Percentiles rank a stretch among this genome's conserved stretches.
Evolutionary conservation across 768 basidiomycete genomes (phyloP).

Genomic region (Leccinum imitatum): DNA sequence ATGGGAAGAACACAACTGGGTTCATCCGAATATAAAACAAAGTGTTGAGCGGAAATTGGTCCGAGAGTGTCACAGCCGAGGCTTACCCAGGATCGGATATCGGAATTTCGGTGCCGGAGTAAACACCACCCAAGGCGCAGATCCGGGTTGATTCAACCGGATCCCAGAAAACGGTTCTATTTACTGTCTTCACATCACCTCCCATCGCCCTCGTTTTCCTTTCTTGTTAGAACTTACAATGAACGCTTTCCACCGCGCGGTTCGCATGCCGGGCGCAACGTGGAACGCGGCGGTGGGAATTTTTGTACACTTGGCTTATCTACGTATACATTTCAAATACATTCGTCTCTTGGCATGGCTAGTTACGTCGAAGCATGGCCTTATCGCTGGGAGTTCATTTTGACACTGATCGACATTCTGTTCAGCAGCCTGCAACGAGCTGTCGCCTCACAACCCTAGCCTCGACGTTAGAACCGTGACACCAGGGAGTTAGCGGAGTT

Average conservation of each 20-base stretch:
- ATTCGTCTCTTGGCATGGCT: neutral
- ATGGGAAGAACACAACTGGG: neutral
- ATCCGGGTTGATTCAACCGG: no score
- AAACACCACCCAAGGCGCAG: neutral
- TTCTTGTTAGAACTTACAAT: no score
- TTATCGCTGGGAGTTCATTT: neutral
- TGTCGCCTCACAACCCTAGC: neutral
- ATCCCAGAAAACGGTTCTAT: neutral
- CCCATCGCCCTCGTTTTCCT: no score
- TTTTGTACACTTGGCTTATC: neutral
- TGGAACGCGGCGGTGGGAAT: no score
- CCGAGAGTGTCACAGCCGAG: neutral
- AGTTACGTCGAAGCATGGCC: neutral
- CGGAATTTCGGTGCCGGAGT: neutral
- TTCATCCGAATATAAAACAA: neutral
- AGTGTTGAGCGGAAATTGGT: neutral
- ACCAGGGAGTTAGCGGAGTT: no score
- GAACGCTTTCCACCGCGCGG: no score
- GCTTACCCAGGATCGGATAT: neutral
- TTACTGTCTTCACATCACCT: no score
- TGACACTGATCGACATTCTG: neutral
- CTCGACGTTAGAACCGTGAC: no score
- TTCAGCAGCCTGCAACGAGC: neutral
- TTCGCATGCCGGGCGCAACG: no score
- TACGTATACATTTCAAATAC: neutral